Evolutionary conservation across 495 filamentous ascomycete species (phyloP), one percentile per base, ranked within the genome.

Genomic region (Achaetomiella virescens): DNA sequence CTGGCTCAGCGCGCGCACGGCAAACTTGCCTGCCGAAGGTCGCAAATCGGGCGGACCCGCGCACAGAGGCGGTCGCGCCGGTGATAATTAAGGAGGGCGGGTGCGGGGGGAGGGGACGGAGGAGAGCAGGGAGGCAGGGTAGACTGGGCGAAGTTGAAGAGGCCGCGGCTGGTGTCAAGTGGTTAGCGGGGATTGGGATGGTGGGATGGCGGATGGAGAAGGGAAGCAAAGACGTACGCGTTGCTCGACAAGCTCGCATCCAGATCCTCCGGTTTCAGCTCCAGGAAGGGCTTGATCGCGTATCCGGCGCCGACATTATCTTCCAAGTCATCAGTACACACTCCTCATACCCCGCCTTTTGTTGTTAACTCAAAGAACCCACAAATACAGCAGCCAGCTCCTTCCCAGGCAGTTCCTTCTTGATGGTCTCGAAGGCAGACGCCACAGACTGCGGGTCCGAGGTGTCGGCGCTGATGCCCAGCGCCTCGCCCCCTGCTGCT

Each of bases 31-130:
- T 8, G 83, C 78, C 90, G 65, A 96, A 91, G 18, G 78, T 67
- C 3, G 84, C 72, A 72, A 89, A 89, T 6, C 75, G 75, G 0
- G 89, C 82, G 4, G 84, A 88, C 9, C 87, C 85, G 56, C 85
- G 85, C 3, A 95, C 42, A 14, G 85, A 90, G 2, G 89, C 90
- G 0, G 91, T 96, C 0, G 91, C 90, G 35, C 90, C 88, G 0
- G 92, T 96, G 72, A 96, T 86, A 67, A 96, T 86, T 33, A 97
- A 75, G 2, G 87, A 84, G 0, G 91, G 89, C 5, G 89, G 89
- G 63, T 90, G 60, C 35, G 76, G 73, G 58, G 14, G 41, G 61
- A 54, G 6, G 76, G 68, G 17, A 83, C 81, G 25, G 74, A 59
- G 0, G 70, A 70, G 21, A 90, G 80, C 18, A 96, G 80, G 9